A percentile compares a stretch with the other conserved stretches of the same genome.
Conservation (phyloP, 192 early-diverging fungal species). For the Podila clonocystis region DNA sequence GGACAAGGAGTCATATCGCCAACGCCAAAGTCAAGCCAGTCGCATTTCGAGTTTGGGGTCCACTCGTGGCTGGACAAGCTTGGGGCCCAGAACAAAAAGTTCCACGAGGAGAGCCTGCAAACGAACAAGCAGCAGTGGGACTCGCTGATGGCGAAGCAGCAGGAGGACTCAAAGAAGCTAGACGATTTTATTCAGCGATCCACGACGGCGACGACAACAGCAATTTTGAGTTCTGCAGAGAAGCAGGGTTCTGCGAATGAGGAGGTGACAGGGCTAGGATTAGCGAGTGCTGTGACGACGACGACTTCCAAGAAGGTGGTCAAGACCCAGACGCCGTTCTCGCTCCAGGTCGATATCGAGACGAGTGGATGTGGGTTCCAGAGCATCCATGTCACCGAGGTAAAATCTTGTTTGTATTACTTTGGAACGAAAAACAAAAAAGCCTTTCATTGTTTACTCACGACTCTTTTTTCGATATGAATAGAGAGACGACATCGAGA, state of each 20-base stretch:
- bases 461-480: not conserved
- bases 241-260: not conserved
- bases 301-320: not conserved
- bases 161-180: conserved; percentile 13
- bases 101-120: conserved; percentile 13
- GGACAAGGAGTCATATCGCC: not conserved
- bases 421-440: not conserved
- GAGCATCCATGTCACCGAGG: conserved; percentile 14
- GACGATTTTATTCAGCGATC: conserved; percentile 18
- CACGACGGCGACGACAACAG: not conserved
- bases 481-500: conserved; percentile 23
- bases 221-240: not conserved
- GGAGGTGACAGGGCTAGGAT: not conserved
- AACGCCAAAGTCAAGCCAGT: not conserved
- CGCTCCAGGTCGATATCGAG: conserved; percentile 17
- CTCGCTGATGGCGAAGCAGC: conserved; percentile 29
- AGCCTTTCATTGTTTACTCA: too few species aligned
- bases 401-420: not conserved
- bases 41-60: conserved; percentile 18
- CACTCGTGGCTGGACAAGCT: conserved; percentile 16
- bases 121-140: conserved; percentile 5
- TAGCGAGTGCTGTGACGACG: too few species aligned
- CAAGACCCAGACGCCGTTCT: conserved; percentile 5
- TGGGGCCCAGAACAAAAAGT: conserved; percentile 1
- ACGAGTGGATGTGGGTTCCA: conserved; percentile 31